Evolutionary conservation across 495 filamentous ascomycete genomes (phyloP), one percentile per base, ranked within the genome.

Genomic region (Xylaria bambusicola): DNA sequence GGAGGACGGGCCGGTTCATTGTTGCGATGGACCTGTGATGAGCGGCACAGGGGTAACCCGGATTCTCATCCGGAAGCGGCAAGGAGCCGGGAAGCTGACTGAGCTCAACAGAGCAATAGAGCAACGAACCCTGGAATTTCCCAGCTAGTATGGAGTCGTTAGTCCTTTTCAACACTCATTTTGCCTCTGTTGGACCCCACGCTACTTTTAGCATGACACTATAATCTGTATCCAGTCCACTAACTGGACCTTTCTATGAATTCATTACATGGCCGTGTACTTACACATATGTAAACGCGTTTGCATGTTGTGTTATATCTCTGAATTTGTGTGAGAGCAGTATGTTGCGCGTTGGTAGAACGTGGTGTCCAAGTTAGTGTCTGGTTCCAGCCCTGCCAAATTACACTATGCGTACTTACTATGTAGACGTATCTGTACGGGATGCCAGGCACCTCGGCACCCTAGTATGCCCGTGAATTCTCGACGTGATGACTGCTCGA

Each of bases 21-120:
- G 36, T 13, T 38, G 36, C 15, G 6, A 38, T 38, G 36, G 15
- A 3, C 36, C 36, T 38, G 36, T 38, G 6, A 38, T 38, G 36
- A 38, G 6, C 36, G 36, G 38, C 52, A 54, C 36, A 44, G 33
- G 23, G 24, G 24, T n/a, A n/a, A 15, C 17, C 13, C 50, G 52
- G 52, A 52, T 52, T 41, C 13, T 52, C 3, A 13, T 52, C 50
- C 35, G 35, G 40, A 52, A 52, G 35, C 35, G 50, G 50, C 50
- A 41, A 52, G 23, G 35, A 52, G 33, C 49, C 33, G 33, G 27
- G n/a, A 52, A 21, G 20, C 18, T 20, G 33, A 18, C 29, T n/a
- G n/a, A n/a, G n/a, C n/a, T n/a, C n/a, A n/a, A n/a, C n/a, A n/a
- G n/a, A n/a, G n/a, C n/a, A n/a, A n/a, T n/a, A n/a, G 31, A 21